These are phyloP conservation scores for Coemansia aciculifera DNA, from an alignment of 192 early-diverging fungal genomes.

Conservation along the genomic window DNA sequence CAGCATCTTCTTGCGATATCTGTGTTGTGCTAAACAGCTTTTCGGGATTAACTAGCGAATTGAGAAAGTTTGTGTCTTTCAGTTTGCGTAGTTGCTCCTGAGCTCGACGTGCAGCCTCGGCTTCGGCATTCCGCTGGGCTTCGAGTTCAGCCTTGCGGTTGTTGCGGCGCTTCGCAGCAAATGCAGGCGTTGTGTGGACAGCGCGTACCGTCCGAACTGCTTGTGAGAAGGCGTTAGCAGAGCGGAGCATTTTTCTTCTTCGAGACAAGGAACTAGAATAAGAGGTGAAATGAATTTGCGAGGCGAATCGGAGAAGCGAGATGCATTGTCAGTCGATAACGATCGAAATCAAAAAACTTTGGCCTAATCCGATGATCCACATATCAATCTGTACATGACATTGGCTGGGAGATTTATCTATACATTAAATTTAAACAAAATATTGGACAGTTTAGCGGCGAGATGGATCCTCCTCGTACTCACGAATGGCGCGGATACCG, in stretches of 20 bases:
- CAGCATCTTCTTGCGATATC: slow-evolving; percentile 43
- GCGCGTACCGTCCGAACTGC: slow-evolving; percentile 13
- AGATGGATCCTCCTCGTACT: slow-evolving; percentile 23
- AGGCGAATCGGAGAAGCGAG: neutral
- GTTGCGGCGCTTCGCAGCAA: slow-evolving; percentile 23
- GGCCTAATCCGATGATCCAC: neutral
- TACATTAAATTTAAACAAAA: neutral
- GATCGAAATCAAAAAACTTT: neutral
- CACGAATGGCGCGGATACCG: slow-evolving; percentile 42
- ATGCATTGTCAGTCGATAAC: neutral
- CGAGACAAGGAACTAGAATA: neutral
- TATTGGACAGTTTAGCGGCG: neutral
- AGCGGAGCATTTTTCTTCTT: slow-evolving; percentile 18
- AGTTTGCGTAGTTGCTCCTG: slow-evolving; percentile 48
- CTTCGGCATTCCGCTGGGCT: slow-evolving; percentile 43
- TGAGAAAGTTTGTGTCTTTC: slow-evolving; percentile 52
- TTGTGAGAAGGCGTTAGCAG: neutral
- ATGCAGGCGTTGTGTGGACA: slow-evolving; percentile 34
- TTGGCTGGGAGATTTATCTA: neutral
- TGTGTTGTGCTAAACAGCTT: slow-evolving; percentile 45
- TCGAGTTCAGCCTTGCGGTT: slow-evolving; percentile 51
- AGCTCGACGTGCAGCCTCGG: slow-evolving; percentile 26
- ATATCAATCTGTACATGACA: neutral
- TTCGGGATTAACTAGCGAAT: slow-evolving; percentile 43
- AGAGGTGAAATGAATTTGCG: neutral